These are phyloP conservation scores for Tripterygium wilfordii DNA, from an alignment of 177 flowering plant genomes.

Conservation along the genomic window DNA sequence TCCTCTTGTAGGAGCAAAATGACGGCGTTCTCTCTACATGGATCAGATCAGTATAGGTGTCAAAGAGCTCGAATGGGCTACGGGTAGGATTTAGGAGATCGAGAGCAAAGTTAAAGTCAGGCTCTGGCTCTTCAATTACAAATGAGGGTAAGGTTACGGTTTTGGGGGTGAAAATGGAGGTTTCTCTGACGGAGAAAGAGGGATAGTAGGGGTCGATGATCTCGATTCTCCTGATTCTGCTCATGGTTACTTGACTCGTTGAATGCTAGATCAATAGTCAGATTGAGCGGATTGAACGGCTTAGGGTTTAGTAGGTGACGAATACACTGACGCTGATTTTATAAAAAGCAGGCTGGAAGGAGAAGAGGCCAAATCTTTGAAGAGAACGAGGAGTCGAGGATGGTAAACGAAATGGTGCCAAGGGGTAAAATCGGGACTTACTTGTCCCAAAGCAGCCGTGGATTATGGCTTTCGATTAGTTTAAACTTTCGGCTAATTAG, in stretches of 20 bases:
- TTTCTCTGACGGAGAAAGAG: conserved; percentile 23
- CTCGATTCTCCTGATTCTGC: conserved; percentile 36
- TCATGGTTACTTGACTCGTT: conserved; percentile 28
- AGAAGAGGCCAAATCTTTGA: conserved; percentile 11
- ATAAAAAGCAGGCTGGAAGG: not conserved
- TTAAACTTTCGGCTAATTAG: too few relatives aligned
- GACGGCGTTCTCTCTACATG: conserved; percentile 46
- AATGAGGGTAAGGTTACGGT: conserved; percentile 27
- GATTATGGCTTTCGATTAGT: too few relatives aligned
- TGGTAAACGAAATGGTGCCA: conserved; percentile 1
- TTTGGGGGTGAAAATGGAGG: conserved; percentile 35
- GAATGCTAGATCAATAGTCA: conserved; percentile 1
- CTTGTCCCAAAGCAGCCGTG: too few relatives aligned
- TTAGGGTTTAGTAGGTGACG: not conserved
- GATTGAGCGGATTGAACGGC: conserved; percentile 4
- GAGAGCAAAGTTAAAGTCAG: conserved; percentile 30
- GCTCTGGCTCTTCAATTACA: conserved; percentile 10
- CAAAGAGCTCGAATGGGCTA: conserved; percentile 28
- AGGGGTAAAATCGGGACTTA: conserved; percentile 16
- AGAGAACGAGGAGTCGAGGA: conserved; percentile 3
- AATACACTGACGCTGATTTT: not conserved
- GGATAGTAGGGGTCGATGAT: conserved; percentile 36
- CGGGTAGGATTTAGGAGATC: conserved; percentile 28
- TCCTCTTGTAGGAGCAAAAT: conserved; percentile 30
- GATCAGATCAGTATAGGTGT: conserved; percentile 54